These are phyloP conservation scores for Coemansia sp. DNA, from an alignment of 192 early-diverging fungal genomes.

Conservation along the genomic window DNA sequence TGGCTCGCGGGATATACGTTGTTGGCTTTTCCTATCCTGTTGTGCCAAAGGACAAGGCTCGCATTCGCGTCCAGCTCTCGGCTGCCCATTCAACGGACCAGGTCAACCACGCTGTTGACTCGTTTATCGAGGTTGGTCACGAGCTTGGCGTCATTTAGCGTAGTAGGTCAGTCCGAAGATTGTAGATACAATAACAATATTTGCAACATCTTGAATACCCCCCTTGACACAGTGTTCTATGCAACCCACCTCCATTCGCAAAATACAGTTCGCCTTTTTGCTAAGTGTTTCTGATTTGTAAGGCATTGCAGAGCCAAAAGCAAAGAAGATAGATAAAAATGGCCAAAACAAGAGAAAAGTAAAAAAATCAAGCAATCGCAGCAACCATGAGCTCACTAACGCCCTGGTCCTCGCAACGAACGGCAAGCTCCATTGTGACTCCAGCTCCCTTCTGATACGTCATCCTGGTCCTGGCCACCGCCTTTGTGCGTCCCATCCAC, in stretches of 20 bases:
- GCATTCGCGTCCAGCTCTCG: slow-evolving; percentile 61
- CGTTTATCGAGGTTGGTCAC: slow-evolving; percentile 57
- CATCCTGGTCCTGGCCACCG: slow-evolving; percentile 86
- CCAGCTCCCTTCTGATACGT: slow-evolving; percentile 77
- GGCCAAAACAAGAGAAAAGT: neutral
- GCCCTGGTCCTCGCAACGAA: slow-evolving; percentile 67
- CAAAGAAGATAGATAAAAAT: neutral
- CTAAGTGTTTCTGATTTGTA: too few species aligned
- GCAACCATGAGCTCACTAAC: slow-evolving; percentile 77
- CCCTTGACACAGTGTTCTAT: too few species aligned
- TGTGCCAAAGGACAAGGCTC: slow-evolving; percentile 58
- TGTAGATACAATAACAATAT: too few species aligned
- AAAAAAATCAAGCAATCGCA: slow-evolving; percentile 67
- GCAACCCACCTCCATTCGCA: too few species aligned
- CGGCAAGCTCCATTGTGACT: slow-evolving; percentile 90
- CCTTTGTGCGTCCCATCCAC: slow-evolving; percentile 78
- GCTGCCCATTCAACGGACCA: slow-evolving; percentile 56
- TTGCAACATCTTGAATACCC: too few species aligned
- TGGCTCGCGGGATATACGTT: slow-evolving; percentile 58
- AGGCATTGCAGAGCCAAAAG: too few species aligned
- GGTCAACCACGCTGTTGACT: slow-evolving; percentile 55
- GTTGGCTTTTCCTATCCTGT: slow-evolving; percentile 64
- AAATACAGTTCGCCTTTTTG: too few species aligned
- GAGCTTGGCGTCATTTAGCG: slow-evolving; percentile 40
- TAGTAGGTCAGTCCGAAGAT: too few species aligned